Evolutionary conservation across 331 rosid species (phyloP).

Genomic region (Acacia concinna): DNA sequence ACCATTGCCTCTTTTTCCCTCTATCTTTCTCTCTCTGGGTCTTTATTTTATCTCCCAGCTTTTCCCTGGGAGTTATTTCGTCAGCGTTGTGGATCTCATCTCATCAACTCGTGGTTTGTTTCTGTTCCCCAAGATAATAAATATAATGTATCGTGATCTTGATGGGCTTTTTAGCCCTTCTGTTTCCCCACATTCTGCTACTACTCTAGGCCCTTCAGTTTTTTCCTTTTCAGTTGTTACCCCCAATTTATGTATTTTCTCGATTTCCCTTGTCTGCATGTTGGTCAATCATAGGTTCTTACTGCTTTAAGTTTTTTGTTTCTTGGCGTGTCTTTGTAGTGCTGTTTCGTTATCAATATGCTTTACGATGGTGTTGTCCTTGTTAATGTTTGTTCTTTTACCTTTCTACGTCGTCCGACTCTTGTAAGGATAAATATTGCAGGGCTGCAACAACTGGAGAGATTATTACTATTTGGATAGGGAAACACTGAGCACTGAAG

Average conservation of each 20-base stretch:
- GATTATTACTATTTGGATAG: constrained; percentile 40
- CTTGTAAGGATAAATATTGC: background rate
- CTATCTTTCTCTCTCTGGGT: constrained; percentile 43
- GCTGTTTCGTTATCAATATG: too few species aligned
- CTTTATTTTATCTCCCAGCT: constrained; percentile 45
- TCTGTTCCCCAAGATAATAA: constrained; percentile 26
- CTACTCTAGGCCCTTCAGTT: constrained; percentile 29
- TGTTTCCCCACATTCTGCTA: constrained; percentile 28
- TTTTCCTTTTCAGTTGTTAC: background rate
- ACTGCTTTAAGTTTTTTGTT: constrained; percentile 25
- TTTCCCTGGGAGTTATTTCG: constrained; percentile 53
- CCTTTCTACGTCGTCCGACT: background rate
- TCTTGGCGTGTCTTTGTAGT: background rate
- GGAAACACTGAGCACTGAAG: constrained; percentile 25
- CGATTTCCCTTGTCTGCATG: constrained; percentile 42
- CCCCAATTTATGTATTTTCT: constrained; percentile 28
- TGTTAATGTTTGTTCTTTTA: background rate
- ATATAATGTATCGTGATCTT: constrained; percentile 46
- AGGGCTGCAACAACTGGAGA: constrained; percentile 22
- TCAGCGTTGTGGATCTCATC: constrained; percentile 36
- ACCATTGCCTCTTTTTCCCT: constrained; percentile 28
- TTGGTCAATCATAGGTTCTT: background rate
- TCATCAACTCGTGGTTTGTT: constrained; percentile 36
- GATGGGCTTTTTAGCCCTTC: constrained; percentile 13
- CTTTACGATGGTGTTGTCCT: constrained; percentile 14